These are phyloP conservation scores for Suillus tomentosus DNA, from an alignment of 768 basidiomycete genomes.

Conservation along the genomic window DNA sequence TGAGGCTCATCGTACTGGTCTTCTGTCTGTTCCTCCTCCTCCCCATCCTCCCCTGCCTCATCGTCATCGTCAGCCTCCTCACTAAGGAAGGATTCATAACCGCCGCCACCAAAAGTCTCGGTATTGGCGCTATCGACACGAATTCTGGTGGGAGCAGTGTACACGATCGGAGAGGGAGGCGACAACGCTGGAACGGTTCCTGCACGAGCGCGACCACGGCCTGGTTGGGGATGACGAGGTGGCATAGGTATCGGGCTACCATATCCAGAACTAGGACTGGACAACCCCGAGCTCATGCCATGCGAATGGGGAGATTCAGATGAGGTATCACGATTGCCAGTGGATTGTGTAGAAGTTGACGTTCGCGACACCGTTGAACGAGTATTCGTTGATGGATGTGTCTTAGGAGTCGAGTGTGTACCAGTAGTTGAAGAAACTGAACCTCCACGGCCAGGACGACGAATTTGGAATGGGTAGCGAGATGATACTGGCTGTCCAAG, in stretches of 20 bases:
- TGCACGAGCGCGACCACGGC: constrained; percentile 40
- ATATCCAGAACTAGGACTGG: constrained; percentile 38
- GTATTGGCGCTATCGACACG: constrained; percentile 33
- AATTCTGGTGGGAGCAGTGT: constrained; percentile 28
- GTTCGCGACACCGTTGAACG: constrained; percentile 42
- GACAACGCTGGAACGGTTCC: constrained; percentile 40
- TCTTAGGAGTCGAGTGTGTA: constrained; percentile 42
- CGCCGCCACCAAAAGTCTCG: constrained; percentile 27
- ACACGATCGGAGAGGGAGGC: constrained; percentile 38
- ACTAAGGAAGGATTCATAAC: constrained; percentile 34
- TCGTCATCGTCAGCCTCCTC: constrained; percentile 29
- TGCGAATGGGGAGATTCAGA: constrained; percentile 59
- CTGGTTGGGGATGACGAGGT: constrained; percentile 45
- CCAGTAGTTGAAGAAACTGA: constrained; percentile 42
- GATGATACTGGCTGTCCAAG: constrained; percentile 76
- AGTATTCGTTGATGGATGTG: constrained; percentile 39
- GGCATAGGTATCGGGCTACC: constrained; percentile 48
- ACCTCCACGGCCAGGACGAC: constrained; percentile 47
- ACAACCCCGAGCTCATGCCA: constrained; percentile 39
- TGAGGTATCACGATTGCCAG: constrained; percentile 59
- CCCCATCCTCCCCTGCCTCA: constrained; percentile 20
- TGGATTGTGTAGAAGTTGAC: constrained; percentile 55
- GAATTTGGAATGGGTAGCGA: constrained; percentile 70
- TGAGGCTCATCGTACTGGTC: constrained; percentile 34
- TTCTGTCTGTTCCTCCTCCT: constrained; percentile 36